Evolutionary conservation across 1,284 basidiomycete species (phyloP), one percentile per base, ranked within the genome.

Genomic region (Cerioporus squamosus): DNA sequence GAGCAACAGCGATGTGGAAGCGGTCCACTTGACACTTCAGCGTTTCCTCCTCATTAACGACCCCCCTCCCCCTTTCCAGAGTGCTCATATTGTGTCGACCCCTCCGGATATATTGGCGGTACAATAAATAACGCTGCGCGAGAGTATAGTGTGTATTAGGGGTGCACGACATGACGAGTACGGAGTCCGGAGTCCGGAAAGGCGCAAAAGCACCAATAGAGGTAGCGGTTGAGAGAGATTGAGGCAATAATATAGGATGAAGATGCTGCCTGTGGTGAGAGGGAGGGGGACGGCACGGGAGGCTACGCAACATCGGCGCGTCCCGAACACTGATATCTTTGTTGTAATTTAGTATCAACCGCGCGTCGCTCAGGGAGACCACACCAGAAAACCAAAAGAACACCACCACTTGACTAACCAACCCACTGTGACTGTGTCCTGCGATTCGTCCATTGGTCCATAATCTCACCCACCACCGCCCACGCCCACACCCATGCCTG

Each of bases 51-150:
- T n/a, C n/a, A n/a, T n/a, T n/a, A n/a, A n/a, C n/a, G n/a, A n/a
- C n/a, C n/a, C n/a, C n/a, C n/a, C n/a, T n/a, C n/a, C n/a, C n/a
- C n/a, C n/a, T n/a, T n/a, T n/a, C n/a, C n/a, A n/a, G n/a, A n/a
- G n/a, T n/a, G n/a, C n/a, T n/a, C n/a, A n/a, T n/a, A n/a, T n/a
- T n/a, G n/a, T n/a, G n/a, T n/a, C n/a, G n/a, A n/a, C n/a, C n/a
- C n/a, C n/a, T n/a, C n/a, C n/a, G n/a, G n/a, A n/a, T n/a, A n/a
- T 29, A 55, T 14, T 55, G 68, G 2, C 65, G 60, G 17, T 55
- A 69, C 43, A 55, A 52, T 38, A 59, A 74, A 14, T 51, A 43
- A 49, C 44, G 46, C 48, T 40, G 29, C 40, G 33, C 18, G 36
- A 44, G 10, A 23, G 10, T 47, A 39, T 49, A 51, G 29, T 60